A percentile compares a stretch with the other conserved stretches of the same genome.
Evolutionary conservation across 1,284 basidiomycete genomes (phyloP).

Genomic region (Athelia psychrophila): DNA sequence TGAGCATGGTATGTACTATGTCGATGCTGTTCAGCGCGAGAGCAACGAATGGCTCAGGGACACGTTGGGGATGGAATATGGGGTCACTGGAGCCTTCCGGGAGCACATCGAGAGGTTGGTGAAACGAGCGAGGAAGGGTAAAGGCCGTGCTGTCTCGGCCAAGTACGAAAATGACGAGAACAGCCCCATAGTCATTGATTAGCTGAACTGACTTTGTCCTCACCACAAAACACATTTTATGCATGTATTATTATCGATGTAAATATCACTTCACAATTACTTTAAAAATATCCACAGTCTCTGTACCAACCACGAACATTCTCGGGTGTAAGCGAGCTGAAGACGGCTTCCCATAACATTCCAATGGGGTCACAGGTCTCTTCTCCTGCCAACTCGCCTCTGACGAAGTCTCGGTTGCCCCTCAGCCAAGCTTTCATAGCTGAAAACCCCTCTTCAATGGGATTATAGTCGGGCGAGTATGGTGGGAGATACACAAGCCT

Average conservation of each 20-base stretch:
- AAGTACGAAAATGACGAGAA: too few species aligned
- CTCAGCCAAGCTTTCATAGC: constrained; percentile 26
- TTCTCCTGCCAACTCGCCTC: constrained; percentile 10
- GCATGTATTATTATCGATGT: too few species aligned
- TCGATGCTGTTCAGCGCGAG: too few species aligned
- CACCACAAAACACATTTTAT: too few species aligned
- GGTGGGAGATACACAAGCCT: constrained; percentile 28
- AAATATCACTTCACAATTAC: not conserved
- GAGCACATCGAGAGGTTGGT: too few species aligned
- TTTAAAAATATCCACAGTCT: constrained; percentile 14
- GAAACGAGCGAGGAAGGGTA: too few species aligned
- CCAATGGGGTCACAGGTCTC: constrained; percentile 14
- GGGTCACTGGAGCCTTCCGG: too few species aligned
- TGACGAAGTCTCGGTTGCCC: constrained; percentile 15
- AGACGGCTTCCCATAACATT: constrained; percentile 22
- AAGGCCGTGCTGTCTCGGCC: not conserved
- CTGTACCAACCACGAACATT: constrained; percentile 19
- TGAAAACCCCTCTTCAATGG: constrained; percentile 31
- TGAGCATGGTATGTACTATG: not conserved
- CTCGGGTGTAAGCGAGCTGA: constrained; percentile 14
- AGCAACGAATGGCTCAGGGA: too few species aligned
- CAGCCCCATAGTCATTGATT: too few species aligned
- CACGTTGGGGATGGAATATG: too few species aligned
- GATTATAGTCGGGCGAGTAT: constrained; percentile 33
- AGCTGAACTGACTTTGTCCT: too few species aligned